Percentiles rank a stretch among this genome's conserved stretches.
Conservation (phyloP, 768 basidiomycete species). For the Punctularia strigosozonata region DNA sequence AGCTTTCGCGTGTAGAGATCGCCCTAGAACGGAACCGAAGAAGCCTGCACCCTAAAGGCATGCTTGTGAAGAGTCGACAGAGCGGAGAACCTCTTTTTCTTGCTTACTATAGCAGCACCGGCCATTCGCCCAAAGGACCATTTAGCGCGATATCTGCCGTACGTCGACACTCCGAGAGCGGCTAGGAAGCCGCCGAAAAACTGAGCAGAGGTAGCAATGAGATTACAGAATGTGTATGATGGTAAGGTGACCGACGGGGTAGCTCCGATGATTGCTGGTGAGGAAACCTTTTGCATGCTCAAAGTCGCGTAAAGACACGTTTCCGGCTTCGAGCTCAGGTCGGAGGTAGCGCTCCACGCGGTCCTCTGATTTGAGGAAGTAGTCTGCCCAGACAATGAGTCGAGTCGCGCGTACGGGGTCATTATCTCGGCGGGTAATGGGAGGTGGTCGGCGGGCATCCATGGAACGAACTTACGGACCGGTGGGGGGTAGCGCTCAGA, state of each 20-base stretch:
- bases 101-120: no score
- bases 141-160: constrained; percentile 15
- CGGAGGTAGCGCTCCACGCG: constrained; percentile 40
- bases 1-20: constrained; percentile 11
- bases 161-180: constrained; percentile 15
- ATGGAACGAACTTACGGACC: no score
- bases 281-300: constrained; percentile 42
- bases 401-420: no score
- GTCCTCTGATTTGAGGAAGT: no score
- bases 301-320: constrained; percentile 42
- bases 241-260: constrained; percentile 24
- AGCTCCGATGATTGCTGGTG: constrained; percentile 33
- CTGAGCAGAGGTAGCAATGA: constrained; percentile 7
- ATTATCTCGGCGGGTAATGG: constrained; percentile 13
- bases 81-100: no score
- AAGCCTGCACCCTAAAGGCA: no score
- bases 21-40: constrained; percentile 5
- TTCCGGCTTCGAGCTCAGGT: constrained; percentile 40
- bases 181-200: constrained; percentile 15
- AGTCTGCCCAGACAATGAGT: no score
- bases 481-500: no score
- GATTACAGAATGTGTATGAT: constrained; percentile 2
- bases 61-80: no score
- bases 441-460: constrained; percentile 2
- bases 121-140: no score